phyloP scores from a whole-genome alignment of 306 rosid species.

The Calophaca sinica region DNA sequence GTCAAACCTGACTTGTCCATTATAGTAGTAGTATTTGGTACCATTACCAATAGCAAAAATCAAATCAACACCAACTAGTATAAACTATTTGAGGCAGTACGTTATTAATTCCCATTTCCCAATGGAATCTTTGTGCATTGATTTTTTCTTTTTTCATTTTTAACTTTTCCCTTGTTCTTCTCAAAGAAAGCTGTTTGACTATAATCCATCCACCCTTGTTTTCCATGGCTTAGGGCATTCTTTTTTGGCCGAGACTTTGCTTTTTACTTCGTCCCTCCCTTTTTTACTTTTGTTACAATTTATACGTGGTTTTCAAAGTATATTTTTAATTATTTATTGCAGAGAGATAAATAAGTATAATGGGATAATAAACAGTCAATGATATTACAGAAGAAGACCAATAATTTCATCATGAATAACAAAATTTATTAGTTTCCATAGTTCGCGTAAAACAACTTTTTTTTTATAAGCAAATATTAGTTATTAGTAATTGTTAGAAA shows the following conservation, averaged over 20 bases:
- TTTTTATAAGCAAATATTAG: no score
- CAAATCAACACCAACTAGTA: slow-evolving; percentile 28
- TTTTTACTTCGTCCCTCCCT: no score
- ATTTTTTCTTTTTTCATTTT: background rate
- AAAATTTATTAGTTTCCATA: no score
- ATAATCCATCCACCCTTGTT: slow-evolving; percentile 24
- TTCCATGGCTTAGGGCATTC: background rate
- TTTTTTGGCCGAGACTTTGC: background rate
- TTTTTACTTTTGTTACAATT: no score
- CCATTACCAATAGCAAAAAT: background rate
- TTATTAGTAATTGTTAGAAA: no score
- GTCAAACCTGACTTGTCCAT: slow-evolving; percentile 49
- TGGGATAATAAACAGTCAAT: no score
- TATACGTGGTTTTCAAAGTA: no score
- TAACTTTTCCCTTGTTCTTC: slow-evolving; percentile 1
- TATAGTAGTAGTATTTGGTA: background rate
- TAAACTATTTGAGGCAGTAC: background rate
- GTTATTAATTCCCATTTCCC: slow-evolving; percentile 5
- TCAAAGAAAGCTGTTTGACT: slow-evolving; percentile 11
- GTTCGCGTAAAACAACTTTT: no score
- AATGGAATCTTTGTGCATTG: background rate
- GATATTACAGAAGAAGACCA: no score
- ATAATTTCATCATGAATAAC: no score
- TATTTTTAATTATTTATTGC: no score
- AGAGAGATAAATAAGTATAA: no score